phyloP scores from a whole-genome alignment of 2,329 filamentous ascomycete species.

The Pseudogymnoascus sp. region DNA sequence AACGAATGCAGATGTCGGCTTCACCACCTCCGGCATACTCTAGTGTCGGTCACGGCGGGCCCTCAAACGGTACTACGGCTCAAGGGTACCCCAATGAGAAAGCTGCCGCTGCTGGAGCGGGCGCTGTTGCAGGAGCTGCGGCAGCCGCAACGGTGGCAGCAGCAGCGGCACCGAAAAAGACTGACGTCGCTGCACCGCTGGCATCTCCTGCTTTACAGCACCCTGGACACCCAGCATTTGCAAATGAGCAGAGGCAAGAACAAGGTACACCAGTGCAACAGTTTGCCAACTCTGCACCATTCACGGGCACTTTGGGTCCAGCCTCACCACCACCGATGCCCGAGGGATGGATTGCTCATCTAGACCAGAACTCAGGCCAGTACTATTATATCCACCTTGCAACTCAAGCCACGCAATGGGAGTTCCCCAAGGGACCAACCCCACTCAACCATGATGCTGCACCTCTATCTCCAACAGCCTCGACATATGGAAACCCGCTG shows the following conservation, averaged over 20 bases:
- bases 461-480: conserved; percentile 75
- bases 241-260: conserved; percentile 64
- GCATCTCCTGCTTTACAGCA: conserved; percentile 38
- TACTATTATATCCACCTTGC: conserved; percentile 98
- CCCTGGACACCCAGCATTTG: conserved; percentile 78
- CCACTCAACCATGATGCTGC: conserved; percentile 75
- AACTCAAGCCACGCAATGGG: conserved; percentile 95
- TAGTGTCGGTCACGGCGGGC: conserved; percentile 51
- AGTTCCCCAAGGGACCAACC: conserved; percentile 93
- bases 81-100: conserved; percentile 74
- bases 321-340: conserved; percentile 86
- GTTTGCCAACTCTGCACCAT: conserved; percentile 33
- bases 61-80: conserved; percentile 36
- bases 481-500: conserved; percentile 67
- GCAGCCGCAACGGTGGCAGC: conserved; percentile 22
- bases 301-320: conserved; percentile 48
- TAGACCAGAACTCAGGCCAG: conserved; percentile 91
- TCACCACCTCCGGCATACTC: conserved; percentile 95
- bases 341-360: conserved; percentile 95
- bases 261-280: conserved; percentile 38
- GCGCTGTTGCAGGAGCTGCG: conserved; percentile 17
- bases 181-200: conserved; percentile 32
- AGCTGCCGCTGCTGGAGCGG: conserved; percentile 19
- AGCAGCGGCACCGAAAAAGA: conserved; percentile 23
- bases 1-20: conserved; percentile 69